phyloP scores from a whole-genome alignment of 1,284 basidiomycete genomes.

The Athelia sp. region DNA sequence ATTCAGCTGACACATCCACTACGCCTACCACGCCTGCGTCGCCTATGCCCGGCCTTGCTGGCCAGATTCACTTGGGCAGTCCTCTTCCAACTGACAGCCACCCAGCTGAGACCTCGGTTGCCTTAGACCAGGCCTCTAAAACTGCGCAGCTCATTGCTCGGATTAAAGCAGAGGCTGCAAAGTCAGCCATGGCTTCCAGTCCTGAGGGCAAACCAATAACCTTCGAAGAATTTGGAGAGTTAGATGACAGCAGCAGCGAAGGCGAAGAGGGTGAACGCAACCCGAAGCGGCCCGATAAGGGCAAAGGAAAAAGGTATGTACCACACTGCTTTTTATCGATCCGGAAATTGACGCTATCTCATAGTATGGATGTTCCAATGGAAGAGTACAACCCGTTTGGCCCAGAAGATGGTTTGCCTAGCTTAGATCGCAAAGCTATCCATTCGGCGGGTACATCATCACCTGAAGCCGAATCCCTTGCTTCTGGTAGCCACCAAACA shows the following conservation, averaged over 20 bases:
- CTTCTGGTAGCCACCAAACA: no score
- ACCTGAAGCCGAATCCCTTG: no score
- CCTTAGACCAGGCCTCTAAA: conserved; percentile 42
- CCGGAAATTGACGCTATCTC: no score
- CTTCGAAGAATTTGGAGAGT: conserved; percentile 33
- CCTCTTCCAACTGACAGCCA: conserved; percentile 10
- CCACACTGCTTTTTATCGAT: no score
- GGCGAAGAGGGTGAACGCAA: conserved; percentile 29
- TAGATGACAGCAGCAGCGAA: conserved; percentile 44
- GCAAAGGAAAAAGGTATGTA: conserved; percentile 16
- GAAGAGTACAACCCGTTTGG: background rate
- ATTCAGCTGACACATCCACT: conserved; percentile 2
- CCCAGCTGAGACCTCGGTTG: conserved; percentile 33
- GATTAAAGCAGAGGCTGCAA: conserved; percentile 49
- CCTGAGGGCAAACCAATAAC: conserved; percentile 30
- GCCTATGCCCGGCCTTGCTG: conserved; percentile 3
- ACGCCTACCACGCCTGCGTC: conserved; percentile 5
- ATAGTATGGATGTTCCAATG: no score
- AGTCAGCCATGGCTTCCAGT: conserved; percentile 35
- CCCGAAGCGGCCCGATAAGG: conserved; percentile 6
- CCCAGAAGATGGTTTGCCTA: background rate
- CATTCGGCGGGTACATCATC: no score
- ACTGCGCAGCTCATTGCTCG: conserved; percentile 54
- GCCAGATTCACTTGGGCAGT: conserved; percentile 30
- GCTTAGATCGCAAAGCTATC: no score